A percentile compares a stretch with the other conserved stretches of the same genome.
Evolutionary conservation across 2,329 filamentous ascomycete genomes (phyloP).

Genomic region (Pestalotiopsis sp.): DNA sequence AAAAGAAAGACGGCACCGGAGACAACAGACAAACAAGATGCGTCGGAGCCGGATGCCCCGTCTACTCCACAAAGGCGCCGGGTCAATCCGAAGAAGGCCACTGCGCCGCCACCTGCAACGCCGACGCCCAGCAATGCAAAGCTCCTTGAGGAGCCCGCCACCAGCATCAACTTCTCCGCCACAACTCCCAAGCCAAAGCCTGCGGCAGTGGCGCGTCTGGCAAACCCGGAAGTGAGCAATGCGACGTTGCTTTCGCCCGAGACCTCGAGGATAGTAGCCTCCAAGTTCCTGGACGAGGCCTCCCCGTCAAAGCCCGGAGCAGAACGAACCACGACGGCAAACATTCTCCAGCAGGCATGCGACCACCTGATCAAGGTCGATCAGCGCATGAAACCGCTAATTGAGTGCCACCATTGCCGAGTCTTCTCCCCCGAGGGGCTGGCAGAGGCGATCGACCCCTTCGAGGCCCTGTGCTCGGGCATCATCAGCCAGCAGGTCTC

Average conservation of each 20-base stretch:
- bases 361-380: conserved; percentile 76
- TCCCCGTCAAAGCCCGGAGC: conserved; percentile 47
- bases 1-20: conserved; percentile 36
- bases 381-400: conserved; percentile 68
- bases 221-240: conserved; percentile 67
- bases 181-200: conserved; percentile 41
- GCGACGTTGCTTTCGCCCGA: conserved; percentile 73
- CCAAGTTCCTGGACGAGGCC: conserved; percentile 46
- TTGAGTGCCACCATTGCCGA: conserved; percentile 75
- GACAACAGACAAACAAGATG: background rate
- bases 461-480: conserved; percentile 77
- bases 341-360: conserved; percentile 74
- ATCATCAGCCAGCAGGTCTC: conserved; percentile 98
- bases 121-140: conserved; percentile 49
- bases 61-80: conserved; percentile 33
- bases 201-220: conserved; percentile 54
- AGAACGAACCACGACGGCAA: conserved; percentile 64
- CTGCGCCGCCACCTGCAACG: conserved; percentile 43
- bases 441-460: conserved; percentile 86
- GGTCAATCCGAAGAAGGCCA: conserved; percentile 17
- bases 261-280: conserved; percentile 64
- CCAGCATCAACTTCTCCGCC: conserved; percentile 16
- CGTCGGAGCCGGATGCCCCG: conserved; percentile 23
- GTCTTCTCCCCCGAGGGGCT: conserved; percentile 82
- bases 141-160: conserved; percentile 38